Percentiles rank a stretch among this genome's conserved stretches.
Evolutionary conservation across 805 yeast species (phyloP).

Genomic region (Yarrowia bubula): DNA sequence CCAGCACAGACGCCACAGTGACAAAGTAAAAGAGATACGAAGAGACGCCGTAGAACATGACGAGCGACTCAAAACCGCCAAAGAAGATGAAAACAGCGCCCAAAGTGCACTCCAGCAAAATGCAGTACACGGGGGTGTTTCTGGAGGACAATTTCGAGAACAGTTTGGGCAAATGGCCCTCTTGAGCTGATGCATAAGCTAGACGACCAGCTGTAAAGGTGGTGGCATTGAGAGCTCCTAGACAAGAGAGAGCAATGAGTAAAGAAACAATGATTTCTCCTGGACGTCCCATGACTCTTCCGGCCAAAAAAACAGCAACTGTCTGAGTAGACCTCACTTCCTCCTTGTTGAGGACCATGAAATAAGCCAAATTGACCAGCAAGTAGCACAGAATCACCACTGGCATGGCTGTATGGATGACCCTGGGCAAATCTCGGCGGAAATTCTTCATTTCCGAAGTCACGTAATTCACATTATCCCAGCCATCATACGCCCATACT

Average conservation of each 20-base stretch:
- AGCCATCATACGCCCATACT: slow-evolving; percentile 47
- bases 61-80: slow-evolving; percentile 42
- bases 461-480: slow-evolving; percentile 46
- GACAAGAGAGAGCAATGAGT: slow-evolving; percentile 42
- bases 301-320: slow-evolving; percentile 41
- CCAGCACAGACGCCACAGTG: slow-evolving; percentile 42
- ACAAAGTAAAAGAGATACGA: slow-evolving; percentile 39
- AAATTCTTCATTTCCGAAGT: slow-evolving; percentile 44
- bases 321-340: slow-evolving; percentile 42
- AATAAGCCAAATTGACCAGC: slow-evolving; percentile 42
- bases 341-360: slow-evolving; percentile 74
- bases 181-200: slow-evolving; percentile 41
- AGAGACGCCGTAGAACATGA: slow-evolving; percentile 43
- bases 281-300: slow-evolving; percentile 35
- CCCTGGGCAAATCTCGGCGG: slow-evolving; percentile 41
- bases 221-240: slow-evolving; percentile 45
- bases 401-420: slow-evolving; percentile 44
- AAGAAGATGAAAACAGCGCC: slow-evolving; percentile 38
- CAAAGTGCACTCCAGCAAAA: slow-evolving; percentile 38
- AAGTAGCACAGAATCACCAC: slow-evolving; percentile 41
- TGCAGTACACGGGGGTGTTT: slow-evolving; percentile 41
- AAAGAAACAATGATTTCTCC: slow-evolving; percentile 39
- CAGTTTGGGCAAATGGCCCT: slow-evolving; percentile 38
- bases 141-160: slow-evolving; percentile 35
- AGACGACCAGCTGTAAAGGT: slow-evolving; percentile 41